Evolutionary conservation across 192 early-diverging fungal species (phyloP).

Genomic region (Linnemannia elongata): DNA sequence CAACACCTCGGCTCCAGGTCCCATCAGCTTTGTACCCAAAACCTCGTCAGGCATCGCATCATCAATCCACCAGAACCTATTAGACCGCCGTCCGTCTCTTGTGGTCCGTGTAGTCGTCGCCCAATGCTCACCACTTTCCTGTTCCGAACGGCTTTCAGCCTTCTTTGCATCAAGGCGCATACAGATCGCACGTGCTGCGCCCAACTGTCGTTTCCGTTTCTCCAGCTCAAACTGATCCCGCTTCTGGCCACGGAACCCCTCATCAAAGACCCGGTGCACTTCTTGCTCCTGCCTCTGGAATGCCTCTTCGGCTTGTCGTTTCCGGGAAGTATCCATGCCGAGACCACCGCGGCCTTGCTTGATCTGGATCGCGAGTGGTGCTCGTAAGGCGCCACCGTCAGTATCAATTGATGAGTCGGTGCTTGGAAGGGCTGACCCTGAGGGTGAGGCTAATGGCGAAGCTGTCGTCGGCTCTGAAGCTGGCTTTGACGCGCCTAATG

Average conservation of each 20-base stretch:
- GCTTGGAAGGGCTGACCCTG: background rate
- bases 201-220: slow-evolving; percentile 45
- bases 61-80: slow-evolving; percentile 50
- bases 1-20: slow-evolving; percentile 13
- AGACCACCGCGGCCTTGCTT: slow-evolving; percentile 61
- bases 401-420: background rate
- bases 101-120: background rate
- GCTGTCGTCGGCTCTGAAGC: background rate
- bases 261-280: slow-evolving; percentile 48
- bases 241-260: slow-evolving; percentile 55
- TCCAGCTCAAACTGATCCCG: slow-evolving; percentile 42
- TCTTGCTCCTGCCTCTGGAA: slow-evolving; percentile 27
- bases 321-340: slow-evolving; percentile 58
- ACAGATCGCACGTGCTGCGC: slow-evolving; percentile 57
- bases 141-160: background rate
- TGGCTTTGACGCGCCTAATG: slow-evolving; percentile 44
- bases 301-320: slow-evolving; percentile 54
- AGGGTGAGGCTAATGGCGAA: background rate
- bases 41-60: slow-evolving; percentile 40
- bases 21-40: slow-evolving; percentile 43
- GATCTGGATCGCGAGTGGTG: slow-evolving; percentile 40
- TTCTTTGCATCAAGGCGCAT: slow-evolving; percentile 58
- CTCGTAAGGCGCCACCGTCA: slow-evolving; percentile 7
- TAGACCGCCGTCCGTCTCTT: slow-evolving; percentile 21
- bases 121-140: background rate